Evolutionary conservation across 2,329 filamentous ascomycete genomes (phyloP), one percentile per base, ranked within the genome.

Genomic region (Atkinsonella hypoxylon): DNA sequence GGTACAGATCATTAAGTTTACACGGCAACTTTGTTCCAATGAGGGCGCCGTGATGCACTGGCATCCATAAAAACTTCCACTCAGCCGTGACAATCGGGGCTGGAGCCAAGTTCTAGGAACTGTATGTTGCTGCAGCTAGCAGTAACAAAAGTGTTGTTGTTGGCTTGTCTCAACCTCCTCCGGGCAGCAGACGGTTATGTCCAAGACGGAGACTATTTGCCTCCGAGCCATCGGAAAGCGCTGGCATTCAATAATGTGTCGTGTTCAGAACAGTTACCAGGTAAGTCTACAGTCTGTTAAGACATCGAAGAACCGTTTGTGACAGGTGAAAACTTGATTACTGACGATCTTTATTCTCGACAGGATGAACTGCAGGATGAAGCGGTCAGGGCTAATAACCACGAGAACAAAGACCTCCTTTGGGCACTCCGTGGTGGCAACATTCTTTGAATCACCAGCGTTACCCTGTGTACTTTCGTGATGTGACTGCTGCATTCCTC

Each of bases 361-460:
- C 20, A 22, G 20, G 2, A 22, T 22, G 5, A 5, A 22, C 20
- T 22, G 5, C 20, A 62, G 56, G 60, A 66, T 7, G 54, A 57
- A 6, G 55, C 62, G 22, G 69, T 67, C 36, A 72, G 69, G 46
- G 67, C 64, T 17, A 67, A 67, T 49, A 56, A 65, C 22, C 65
- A 59, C 17, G 57, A 64, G 20, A 65, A 77, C 52, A 51, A 62
- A 1, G 73, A 77, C 38, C 62, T 77, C 1, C 76, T 72, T 62
- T 76, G 73, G 67, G 73, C 74, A 1, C 61, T 77, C 13, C 62
- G 69, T 22, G 74, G 64, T 6, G 69, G 63, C 43, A 72, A 22
- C 69, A 1, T 72, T 66, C 54, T 70, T 69, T 1, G 63, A 4
- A 68, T 71, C 31, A 57, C 62, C 5, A 74, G 77, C 55, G 61